phyloP scores from a whole-genome alignment of 768 basidiomycete species.

The Pisolithus marmoratus region DNA sequence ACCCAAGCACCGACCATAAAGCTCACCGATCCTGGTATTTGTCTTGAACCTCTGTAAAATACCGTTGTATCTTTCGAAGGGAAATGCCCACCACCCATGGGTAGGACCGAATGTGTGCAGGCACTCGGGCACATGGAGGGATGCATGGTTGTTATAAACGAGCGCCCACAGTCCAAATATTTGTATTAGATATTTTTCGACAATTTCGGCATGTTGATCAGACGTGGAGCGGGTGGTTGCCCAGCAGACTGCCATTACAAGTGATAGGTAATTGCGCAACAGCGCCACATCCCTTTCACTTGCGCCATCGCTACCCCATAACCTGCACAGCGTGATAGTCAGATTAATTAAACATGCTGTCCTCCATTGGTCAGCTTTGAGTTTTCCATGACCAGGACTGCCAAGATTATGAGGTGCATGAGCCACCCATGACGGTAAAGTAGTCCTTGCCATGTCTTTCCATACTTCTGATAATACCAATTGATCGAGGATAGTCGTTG shows the following conservation, averaged over 20 bases:
- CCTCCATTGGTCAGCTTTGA: constrained; percentile 27
- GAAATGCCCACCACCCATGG: constrained; percentile 22
- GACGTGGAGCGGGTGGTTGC: constrained; percentile 2
- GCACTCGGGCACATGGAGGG: constrained; percentile 31
- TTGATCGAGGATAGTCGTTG: background rate
- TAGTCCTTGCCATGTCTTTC: constrained; percentile 6
- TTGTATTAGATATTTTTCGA: background rate
- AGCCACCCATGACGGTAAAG: constrained; percentile 15
- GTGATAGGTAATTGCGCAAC: background rate
- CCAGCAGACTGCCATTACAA: background rate
- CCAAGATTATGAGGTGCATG: constrained; percentile 28
- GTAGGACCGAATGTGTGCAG: constrained; percentile 23
- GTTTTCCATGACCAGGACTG: constrained; percentile 26
- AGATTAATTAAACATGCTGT: constrained; percentile 20
- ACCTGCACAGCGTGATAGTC: constrained; percentile 23
- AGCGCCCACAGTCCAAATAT: background rate
- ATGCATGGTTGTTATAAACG: constrained; percentile 33
- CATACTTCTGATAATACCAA: background rate
- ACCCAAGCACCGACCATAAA: too few relatives aligned
- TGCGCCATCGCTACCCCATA: constrained; percentile 17
- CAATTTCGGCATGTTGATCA: background rate
- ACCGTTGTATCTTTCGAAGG: constrained; percentile 29
- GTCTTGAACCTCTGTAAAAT: constrained; percentile 24
- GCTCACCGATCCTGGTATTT: constrained; percentile 28
- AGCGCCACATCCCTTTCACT: background rate